Conservation (phyloP, 441 rosid genomes). For the Aleurites moluccanus region DNA sequence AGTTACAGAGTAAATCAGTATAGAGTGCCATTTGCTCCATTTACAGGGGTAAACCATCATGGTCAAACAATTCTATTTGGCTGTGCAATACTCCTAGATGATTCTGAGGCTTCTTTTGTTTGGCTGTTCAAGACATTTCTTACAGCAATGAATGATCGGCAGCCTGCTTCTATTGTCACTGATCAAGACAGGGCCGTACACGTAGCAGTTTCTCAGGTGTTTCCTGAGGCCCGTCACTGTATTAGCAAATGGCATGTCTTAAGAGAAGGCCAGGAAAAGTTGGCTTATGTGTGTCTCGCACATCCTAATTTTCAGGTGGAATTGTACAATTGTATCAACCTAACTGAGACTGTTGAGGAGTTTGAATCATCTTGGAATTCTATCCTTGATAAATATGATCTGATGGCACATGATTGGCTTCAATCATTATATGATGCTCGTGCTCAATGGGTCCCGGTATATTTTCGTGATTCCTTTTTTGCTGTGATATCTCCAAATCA, state of each 20-base stretch:
- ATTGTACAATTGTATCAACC: conserved; percentile 79
- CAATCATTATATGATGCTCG: conserved; percentile 70
- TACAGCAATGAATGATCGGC: conserved; percentile 77
- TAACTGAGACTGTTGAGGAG: conserved; percentile 87
- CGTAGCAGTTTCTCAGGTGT: conserved; percentile 68
- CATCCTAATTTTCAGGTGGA: conserved; percentile 83
- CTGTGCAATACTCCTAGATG: conserved; percentile 86
- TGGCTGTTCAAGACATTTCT: conserved; percentile 95
- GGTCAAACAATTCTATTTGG: conserved; percentile 88
- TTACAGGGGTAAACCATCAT: conserved; percentile 96
- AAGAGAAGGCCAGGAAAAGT: conserved; percentile 87
- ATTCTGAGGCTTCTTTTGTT: conserved; percentile 79
- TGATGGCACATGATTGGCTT: conserved; percentile 84
- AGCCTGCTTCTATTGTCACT: conserved; percentile 75
- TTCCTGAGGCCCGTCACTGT: conserved; percentile 87
- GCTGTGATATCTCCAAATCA: conserved; percentile 68
- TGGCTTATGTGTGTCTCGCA: conserved; percentile 67
- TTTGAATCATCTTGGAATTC: conserved; percentile 85
- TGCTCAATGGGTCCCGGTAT: conserved; percentile 90
- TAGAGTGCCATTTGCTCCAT: conserved; percentile 84
- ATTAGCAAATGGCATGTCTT: conserved; percentile 84
- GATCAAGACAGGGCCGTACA: conserved; percentile 80
- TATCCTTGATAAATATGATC: conserved; percentile 75
- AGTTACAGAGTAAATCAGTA: conserved; percentile 62
- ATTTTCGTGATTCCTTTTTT: conserved; percentile 81